Evolutionary conservation across 2,329 filamentous ascomycete species (phyloP).

Genomic region (Monosporascus sp.): DNA sequence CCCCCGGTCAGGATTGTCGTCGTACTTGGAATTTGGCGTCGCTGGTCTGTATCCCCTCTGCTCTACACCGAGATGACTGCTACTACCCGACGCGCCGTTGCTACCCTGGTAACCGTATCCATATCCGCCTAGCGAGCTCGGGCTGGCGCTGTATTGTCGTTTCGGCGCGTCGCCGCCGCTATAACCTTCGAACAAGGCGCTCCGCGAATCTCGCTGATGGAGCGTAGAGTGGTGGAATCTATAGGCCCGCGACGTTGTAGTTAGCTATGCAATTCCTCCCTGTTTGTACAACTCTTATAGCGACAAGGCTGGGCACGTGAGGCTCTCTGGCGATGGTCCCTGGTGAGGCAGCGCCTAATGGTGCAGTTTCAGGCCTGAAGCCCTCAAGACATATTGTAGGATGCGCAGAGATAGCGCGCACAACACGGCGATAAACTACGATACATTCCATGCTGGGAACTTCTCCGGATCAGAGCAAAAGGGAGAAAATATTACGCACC

Average conservation of each 20-base stretch:
- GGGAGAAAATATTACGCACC: slow-evolving; percentile 16
- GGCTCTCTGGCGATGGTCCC: too few species aligned
- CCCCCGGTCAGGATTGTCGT: background rate
- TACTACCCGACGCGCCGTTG: slow-evolving; percentile 15
- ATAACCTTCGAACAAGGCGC: slow-evolving; percentile 72
- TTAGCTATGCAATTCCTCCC: slow-evolving; percentile 1
- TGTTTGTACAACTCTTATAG: background rate
- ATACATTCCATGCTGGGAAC: slow-evolving; percentile 1
- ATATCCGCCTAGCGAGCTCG: slow-evolving; percentile 38
- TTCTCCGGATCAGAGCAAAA: background rate
- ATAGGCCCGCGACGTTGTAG: background rate
- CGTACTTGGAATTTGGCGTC: slow-evolving; percentile 64
- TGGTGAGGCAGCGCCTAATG: too few species aligned
- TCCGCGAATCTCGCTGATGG: slow-evolving; percentile 68
- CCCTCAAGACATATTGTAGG: too few species aligned
- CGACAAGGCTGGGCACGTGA: background rate
- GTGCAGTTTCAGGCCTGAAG: too few species aligned
- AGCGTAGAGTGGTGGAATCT: slow-evolving; percentile 65
- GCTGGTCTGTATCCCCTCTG: slow-evolving; percentile 53
- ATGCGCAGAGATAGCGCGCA: too few species aligned
- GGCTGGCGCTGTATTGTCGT: slow-evolving; percentile 40
- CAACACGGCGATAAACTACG: background rate
- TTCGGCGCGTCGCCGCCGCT: slow-evolving; percentile 45
- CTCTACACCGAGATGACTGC: slow-evolving; percentile 21
- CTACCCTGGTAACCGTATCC: slow-evolving; percentile 48